Conservation (phyloP, 257 asterid species). For the Nicotiana tomentosiformis region DNA sequence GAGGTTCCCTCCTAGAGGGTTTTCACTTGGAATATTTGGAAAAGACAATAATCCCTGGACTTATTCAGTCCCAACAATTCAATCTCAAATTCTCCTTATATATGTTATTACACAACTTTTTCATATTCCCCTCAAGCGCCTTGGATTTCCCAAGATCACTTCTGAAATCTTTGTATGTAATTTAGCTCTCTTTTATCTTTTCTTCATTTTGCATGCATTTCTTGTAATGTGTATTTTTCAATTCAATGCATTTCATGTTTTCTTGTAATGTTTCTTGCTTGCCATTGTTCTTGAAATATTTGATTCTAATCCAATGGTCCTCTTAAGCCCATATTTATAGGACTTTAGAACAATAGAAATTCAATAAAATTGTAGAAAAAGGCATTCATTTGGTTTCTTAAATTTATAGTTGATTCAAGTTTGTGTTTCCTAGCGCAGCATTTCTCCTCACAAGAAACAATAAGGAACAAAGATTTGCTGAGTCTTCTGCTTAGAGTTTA, state of each 20-base stretch:
- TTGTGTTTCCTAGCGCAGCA: no score
- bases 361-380: no score
- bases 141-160: slow-evolving; percentile 20
- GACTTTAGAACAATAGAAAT: no score
- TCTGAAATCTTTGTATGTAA: slow-evolving; percentile 18
- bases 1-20: slow-evolving; percentile 1
- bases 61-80: slow-evolving; percentile 18
- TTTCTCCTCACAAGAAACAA: no score
- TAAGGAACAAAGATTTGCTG: no score
- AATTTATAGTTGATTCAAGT: no score
- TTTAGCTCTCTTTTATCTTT: neutral
- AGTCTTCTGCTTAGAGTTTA: no score
- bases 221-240: no score
- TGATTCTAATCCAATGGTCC: neutral
- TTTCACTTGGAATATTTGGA: neutral
- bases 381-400: no score
- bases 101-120: slow-evolving; percentile 16
- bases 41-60: neutral
- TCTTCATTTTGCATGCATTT: neutral
- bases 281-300: neutral
- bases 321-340: neutral
- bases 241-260: neutral
- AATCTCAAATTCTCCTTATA: slow-evolving; percentile 15
- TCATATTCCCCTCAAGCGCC: slow-evolving; percentile 12
- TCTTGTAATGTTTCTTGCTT: neutral